A percentile compares a stretch with the other conserved stretches of the same genome.
Conservation (phyloP, 176 grass and related monocot genomes). For the Oryza glaberrima region DNA sequence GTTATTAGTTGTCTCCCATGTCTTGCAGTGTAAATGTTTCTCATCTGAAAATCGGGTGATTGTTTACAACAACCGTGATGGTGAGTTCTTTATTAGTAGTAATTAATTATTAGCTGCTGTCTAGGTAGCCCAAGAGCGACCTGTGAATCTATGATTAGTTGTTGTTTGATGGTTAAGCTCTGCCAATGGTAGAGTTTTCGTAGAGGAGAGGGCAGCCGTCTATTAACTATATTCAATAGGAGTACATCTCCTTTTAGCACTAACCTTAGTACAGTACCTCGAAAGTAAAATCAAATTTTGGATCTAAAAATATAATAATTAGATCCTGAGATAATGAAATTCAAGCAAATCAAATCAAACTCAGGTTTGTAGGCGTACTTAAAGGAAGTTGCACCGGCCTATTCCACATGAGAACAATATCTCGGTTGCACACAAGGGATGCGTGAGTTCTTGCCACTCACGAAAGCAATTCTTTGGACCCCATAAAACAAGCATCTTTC, state of each 20-base stretch:
- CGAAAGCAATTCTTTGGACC: neutral
- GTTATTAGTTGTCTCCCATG: neutral
- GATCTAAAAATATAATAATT: neutral
- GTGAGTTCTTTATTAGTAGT: neutral
- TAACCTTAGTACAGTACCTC: neutral
- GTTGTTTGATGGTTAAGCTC: neutral
- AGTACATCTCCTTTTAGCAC: neutral
- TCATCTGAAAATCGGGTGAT: neutral
- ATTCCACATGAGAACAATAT: neutral
- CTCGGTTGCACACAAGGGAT: neutral
- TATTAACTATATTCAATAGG: neutral
- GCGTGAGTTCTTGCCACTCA: slow-evolving; percentile 18
- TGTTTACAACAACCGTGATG: neutral
- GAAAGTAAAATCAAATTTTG: neutral
- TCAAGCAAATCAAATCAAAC: neutral
- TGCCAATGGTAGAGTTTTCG: neutral
- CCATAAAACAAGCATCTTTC: neutral
- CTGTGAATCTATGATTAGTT: neutral
- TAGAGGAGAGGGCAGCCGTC: neutral
- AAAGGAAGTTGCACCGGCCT: neutral
- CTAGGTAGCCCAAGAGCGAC: neutral
- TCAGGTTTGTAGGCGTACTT: neutral
- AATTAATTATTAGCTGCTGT: neutral
- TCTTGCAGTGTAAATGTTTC: neutral
- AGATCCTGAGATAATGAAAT: neutral